Evolutionary conservation across 139 green algal genomes (phyloP).

Genomic region (Chlamydomonas schloesseri): DNA sequence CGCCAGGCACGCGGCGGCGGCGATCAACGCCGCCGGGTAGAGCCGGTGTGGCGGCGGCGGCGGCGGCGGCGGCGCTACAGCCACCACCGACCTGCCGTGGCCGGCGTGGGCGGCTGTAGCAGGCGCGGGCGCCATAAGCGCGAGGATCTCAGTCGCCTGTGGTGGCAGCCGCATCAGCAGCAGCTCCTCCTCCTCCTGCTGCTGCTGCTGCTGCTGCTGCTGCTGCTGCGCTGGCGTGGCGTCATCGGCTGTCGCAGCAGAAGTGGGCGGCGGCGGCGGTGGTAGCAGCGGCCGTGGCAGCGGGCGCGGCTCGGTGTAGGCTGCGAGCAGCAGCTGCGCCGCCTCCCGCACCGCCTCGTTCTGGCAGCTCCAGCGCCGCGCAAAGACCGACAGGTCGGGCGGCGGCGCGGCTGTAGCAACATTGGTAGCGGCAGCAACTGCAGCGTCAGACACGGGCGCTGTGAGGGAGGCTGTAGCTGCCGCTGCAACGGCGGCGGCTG

Average conservation of each 20-base stretch:
- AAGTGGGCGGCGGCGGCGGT: background rate
- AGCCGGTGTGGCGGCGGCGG: background rate
- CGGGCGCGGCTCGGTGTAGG: background rate
- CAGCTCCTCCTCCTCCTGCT: background rate
- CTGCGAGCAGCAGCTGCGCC: slow-evolving; percentile 17
- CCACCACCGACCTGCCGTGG: too few relatives aligned
- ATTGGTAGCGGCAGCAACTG: background rate
- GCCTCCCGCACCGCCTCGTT: slow-evolving; percentile 12
- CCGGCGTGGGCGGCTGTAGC: too few relatives aligned
- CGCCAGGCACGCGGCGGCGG: slow-evolving; percentile 6
- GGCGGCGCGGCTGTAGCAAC: background rate
- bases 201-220: background rate
- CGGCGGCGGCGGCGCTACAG: background rate
- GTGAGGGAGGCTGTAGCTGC: background rate
- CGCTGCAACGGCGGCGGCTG: background rate
- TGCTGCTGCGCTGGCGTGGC: background rate
- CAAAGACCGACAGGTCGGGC: slow-evolving; percentile 26
- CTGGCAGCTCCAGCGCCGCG: slow-evolving; percentile 2
- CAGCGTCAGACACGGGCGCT: too few relatives aligned
- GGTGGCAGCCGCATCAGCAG: background rate
- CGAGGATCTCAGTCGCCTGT: background rate
- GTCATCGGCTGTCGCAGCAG: background rate
- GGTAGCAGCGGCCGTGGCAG: background rate
- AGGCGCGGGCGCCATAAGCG: background rate
- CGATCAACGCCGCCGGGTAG: slow-evolving; percentile 12